Evolutionary conservation across 1,284 basidiomycete species (phyloP).

Genomic region (Naganishia sp.): DNA sequence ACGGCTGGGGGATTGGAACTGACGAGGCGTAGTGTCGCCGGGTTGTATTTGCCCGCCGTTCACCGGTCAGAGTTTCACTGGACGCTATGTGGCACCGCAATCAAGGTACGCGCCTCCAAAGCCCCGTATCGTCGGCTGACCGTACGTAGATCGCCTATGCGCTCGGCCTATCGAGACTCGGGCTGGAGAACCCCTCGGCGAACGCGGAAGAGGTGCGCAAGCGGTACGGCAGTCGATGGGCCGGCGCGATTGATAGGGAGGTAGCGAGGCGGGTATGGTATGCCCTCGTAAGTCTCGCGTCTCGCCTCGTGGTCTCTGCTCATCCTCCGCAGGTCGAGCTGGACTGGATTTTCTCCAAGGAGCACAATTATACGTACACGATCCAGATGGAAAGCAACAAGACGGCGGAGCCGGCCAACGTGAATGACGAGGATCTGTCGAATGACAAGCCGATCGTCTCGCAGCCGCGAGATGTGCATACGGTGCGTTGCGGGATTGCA

Average conservation of each 20-base stretch:
- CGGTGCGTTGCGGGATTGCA: constrained; percentile 14
- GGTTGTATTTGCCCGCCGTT: constrained; percentile 36
- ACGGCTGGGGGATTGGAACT: background rate
- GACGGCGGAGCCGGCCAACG: constrained; percentile 39
- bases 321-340: constrained; percentile 33
- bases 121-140: background rate
- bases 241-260: constrained; percentile 37
- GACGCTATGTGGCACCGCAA: constrained; percentile 38
- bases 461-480: constrained; percentile 35
- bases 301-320: background rate
- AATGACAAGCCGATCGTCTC: constrained; percentile 32
- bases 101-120: constrained; percentile 30
- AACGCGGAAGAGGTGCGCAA: constrained; percentile 20
- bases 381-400: constrained; percentile 38
- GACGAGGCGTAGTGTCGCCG: constrained; percentile 32
- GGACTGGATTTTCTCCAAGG: constrained; percentile 40
- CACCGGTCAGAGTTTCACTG: constrained; percentile 38
- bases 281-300: constrained; percentile 30
- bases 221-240: constrained; percentile 34
- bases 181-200: constrained; percentile 20
- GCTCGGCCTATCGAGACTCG: constrained; percentile 28
- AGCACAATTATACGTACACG: constrained; percentile 39
- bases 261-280: constrained; percentile 39
- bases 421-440: constrained; percentile 36
- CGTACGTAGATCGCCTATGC: constrained; percentile 25